Conservation (phyloP, 768 basidiomycete genomes). For the Hortiboletus flavorubellus region DNA sequence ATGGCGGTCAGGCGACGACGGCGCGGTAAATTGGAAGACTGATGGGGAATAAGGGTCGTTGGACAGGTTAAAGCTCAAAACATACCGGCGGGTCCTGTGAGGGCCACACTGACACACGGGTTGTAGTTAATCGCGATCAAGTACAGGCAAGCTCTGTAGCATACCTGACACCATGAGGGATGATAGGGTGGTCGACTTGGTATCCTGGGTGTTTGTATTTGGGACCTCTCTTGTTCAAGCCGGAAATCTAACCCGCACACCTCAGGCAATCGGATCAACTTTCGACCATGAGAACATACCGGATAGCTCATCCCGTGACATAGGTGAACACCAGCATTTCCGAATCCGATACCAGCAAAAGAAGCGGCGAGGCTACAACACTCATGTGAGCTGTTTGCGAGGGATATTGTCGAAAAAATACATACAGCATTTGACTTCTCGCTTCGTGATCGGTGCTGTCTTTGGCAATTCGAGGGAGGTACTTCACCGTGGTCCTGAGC, state of each 20-base stretch:
- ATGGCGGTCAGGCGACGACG: conserved; percentile 89
- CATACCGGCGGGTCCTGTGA: conserved; percentile 82
- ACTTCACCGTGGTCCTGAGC: conserved; percentile 80
- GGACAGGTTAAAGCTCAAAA: conserved; percentile 6
- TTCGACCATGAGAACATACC: conserved; percentile 40
- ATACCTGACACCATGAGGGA: conserved; percentile 87
- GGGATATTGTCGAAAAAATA: neutral
- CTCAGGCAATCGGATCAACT: neutral
- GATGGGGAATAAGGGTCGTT: neutral
- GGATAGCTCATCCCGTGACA: conserved; percentile 91
- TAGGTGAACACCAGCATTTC: conserved; percentile 89
- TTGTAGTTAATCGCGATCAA: neutral
- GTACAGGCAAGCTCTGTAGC: neutral
- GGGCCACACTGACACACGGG: conserved; percentile 57
- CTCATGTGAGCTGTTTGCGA: neutral
- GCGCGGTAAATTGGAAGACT: conserved; percentile 96
- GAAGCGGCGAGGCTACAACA: conserved; percentile 74
- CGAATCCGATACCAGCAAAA: conserved; percentile 94
- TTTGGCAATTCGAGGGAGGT: conserved; percentile 83
- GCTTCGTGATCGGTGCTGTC: conserved; percentile 79
- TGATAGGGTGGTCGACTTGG: conserved; percentile 78
- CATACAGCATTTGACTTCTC: conserved; percentile 86
- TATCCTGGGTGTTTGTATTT: conserved; percentile 93
- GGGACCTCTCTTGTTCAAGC: conserved; percentile 91
- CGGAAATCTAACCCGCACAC: conserved; percentile 62